Percentiles rank a stretch among this genome's conserved stretches.
These are phyloP conservation scores for Aspergillus campestris DNA, from an alignment of 495 filamentous ascomycete species.

Conservation along the genomic window DNA sequence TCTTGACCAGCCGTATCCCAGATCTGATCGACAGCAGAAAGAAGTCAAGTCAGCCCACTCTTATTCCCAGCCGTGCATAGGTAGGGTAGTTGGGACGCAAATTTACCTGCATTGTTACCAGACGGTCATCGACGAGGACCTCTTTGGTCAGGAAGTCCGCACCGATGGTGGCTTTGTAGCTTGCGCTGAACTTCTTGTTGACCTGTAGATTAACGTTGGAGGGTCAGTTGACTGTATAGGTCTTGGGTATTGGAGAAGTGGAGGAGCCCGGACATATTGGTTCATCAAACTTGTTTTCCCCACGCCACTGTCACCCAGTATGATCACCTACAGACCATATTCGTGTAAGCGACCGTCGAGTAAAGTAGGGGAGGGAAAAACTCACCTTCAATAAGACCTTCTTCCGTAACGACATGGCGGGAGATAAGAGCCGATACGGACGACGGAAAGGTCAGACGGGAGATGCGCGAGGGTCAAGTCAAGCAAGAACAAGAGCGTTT, in stretches of 20 bases:
- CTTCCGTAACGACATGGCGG: slow-evolving; percentile 81
- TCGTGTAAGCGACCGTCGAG: not conserved
- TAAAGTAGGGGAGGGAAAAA: slow-evolving; percentile 1
- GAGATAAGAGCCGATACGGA: slow-evolving; percentile 6
- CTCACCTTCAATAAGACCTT: slow-evolving; percentile 93
- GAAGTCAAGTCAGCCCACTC: slow-evolving; percentile 15
- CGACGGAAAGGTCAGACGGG: slow-evolving; percentile 3
- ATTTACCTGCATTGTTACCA: slow-evolving; percentile 94
- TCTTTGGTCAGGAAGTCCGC: slow-evolving; percentile 99
- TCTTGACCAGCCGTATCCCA: slow-evolving; percentile 99
- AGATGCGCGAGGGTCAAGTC: not conserved
- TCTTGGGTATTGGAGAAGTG: slow-evolving; percentile 1
- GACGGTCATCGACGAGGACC: slow-evolving; percentile 90
- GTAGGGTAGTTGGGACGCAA: slow-evolving; percentile 12
- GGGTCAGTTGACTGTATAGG: slow-evolving; percentile 16
- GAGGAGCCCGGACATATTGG: slow-evolving; percentile 80
- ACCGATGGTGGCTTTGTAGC: slow-evolving; percentile 99
- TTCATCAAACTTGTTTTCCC: slow-evolving; percentile 99
- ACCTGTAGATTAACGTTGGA: slow-evolving; percentile 57
- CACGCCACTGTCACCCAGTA: slow-evolving; percentile 95
- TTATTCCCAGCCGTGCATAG: not conserved
- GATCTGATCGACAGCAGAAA: slow-evolving; percentile 44
- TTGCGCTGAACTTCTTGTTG: slow-evolving; percentile 99
- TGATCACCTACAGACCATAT: slow-evolving; percentile 67
- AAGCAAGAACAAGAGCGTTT: not conserved